Evolutionary conservation across 371 early-diverging fungal genomes (phyloP), one percentile per base, ranked within the genome.

Genomic region (Apophysomyces ossiformis): DNA sequence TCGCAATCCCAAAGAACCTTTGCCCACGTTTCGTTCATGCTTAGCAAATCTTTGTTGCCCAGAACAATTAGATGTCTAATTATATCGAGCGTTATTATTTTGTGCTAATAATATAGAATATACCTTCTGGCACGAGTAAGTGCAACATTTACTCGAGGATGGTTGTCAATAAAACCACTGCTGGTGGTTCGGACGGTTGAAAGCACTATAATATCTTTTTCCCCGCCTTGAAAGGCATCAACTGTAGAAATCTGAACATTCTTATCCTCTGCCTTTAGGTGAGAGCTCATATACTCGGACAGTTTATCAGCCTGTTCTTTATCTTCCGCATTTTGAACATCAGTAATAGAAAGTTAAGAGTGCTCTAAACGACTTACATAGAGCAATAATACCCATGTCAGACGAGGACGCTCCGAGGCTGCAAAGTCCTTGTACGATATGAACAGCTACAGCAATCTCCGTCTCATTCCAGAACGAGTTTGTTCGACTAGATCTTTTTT

Each of bases 151-250:
- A 87, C 79, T 8, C 89, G 78, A 6, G 83, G 81, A 12, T 70
- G 73, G 43, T 84, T 85, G 57, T 85, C 87, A 58, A 85, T 85
- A 60, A 89, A 89, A 7, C 76, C 78, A 59, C 81, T 83, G 18
- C 72, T 78, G 7, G 70, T 73, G 8, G 90, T 89, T 21, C 93
- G 77, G 1, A 92, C 93, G 0, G 90, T 89, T 1, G 91, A 90
- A 26, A 95, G 67, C 16, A 95, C 72, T 65, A 95, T 93, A 26
- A 94, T 77, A 11, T 89, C 85, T 68, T 92, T 93, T 65, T 96
- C 96, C 13, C 92, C 92, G 12, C 96, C 95, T 77, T 78, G 92
- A 69, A 95, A 96, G 0, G 94, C 91, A 72, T 96, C 96, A 0
- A 94, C 93, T 0, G 95, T 95, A 7, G 92, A 90, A 8, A 89